Evolutionary conservation across 169 alveolate genomes (phyloP), one percentile per base, ranked within the genome.

Genomic region (Plasmodium inui): DNA sequence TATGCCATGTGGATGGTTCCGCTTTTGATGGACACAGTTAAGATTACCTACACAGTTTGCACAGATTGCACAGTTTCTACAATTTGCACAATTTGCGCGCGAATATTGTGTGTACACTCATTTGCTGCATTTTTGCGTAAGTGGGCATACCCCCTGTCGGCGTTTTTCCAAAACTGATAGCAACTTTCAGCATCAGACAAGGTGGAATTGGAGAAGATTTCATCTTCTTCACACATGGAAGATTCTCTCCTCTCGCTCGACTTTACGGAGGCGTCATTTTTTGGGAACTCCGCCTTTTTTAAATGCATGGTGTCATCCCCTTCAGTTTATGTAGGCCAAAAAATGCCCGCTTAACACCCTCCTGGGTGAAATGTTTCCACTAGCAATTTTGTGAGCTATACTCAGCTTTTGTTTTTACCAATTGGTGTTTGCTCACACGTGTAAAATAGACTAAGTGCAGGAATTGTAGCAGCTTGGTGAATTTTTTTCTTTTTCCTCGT

Each of bases 111-210:
- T 83, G 12, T 70, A 17, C n/a, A 10, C 6, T 74, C 14, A 22
- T 50, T 84, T 72, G 19, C 78, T 30, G 46, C 22, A 57, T 34
- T 83, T 61, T 61, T 10, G 28, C 32, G 9, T 84, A 84, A n/a
- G 26, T 46, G 19, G 22, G 32, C 71, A 50, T 50, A 84, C 92
- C 81, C 17, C n/a, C 80, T 72, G 17, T 88, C 82, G 46, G 71
- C 30, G 30, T 39, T 44, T 3, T 76, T 32, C 94, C 94, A 88
- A 55, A 88, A 88, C 7, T 55, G 22, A 44, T 57, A 88, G 22
- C 83, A 76, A 61, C 80, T 72, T 55, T 88, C 94, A 57, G 80
- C 82, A 53, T 88, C 94, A 32, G 94, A 88, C 41, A 88, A 57
- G n/a, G 86, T 57, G 50, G 94, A 78, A 78, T 78, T 79, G 44